Conservation (phyloP, 345 rosid species). For the Syzygium grande region DNA sequence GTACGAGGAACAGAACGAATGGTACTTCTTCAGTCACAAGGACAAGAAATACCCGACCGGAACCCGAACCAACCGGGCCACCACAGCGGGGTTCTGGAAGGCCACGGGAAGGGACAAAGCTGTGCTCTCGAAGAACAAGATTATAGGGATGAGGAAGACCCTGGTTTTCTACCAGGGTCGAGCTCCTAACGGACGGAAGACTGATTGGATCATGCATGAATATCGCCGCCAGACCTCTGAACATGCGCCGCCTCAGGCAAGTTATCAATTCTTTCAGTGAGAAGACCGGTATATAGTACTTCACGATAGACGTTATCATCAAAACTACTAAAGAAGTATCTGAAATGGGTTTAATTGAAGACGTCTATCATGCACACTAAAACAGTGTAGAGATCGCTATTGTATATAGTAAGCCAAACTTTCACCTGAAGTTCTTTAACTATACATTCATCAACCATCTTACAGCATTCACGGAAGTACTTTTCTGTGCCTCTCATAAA, state of each 20-base stretch:
- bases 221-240: slow-evolving; percentile 78
- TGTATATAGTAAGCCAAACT: not conserved
- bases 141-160: slow-evolving; percentile 94
- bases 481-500: not conserved
- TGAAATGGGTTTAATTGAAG: not conserved
- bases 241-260: slow-evolving; percentile 67
- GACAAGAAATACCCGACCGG: slow-evolving; percentile 97
- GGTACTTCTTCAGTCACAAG: slow-evolving; percentile 98
- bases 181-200: slow-evolving; percentile 84
- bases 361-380: not conserved
- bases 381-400: not conserved
- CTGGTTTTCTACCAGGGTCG: slow-evolving; percentile 90
- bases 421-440: not conserved
- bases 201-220: slow-evolving; percentile 97
- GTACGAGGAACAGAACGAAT: slow-evolving; percentile 73
- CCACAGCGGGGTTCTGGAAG: slow-evolving; percentile 94
- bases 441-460: not conserved
- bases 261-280: not conserved
- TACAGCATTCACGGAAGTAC: not conserved
- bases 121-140: slow-evolving; percentile 57
- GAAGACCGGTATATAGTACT: not conserved
- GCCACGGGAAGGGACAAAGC: slow-evolving; percentile 97
- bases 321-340: not conserved
- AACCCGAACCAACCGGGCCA: slow-evolving; percentile 84
- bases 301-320: not conserved